These are phyloP conservation scores for Micractinium sp. DNA, from an alignment of 139 green algal species.

Conservation along the genomic window DNA sequence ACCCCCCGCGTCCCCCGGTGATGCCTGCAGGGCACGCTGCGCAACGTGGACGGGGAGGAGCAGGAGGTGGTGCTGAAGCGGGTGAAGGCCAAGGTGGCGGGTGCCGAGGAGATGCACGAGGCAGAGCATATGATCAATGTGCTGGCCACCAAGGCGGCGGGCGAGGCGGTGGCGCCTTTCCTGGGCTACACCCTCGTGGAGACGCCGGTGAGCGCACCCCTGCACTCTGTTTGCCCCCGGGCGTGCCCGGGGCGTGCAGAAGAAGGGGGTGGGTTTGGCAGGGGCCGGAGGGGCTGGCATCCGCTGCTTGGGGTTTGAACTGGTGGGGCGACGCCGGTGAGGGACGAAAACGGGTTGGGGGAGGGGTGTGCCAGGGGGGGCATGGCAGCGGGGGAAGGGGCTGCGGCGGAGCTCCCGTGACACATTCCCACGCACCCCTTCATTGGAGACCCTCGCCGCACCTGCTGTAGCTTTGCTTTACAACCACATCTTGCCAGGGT, in stretches of 20 bases:
- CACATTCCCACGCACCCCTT: neutral
- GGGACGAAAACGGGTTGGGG: too few species aligned
- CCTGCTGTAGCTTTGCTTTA: neutral
- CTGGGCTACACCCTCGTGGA: constrained; percentile 78
- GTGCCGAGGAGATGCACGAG: constrained; percentile 73
- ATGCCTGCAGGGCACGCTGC: constrained; percentile 48
- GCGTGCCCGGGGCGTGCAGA: too few species aligned
- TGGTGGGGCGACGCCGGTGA: too few species aligned
- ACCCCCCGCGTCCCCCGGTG: too few species aligned
- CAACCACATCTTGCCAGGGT: too few species aligned
- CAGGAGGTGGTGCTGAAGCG: constrained; percentile 78
- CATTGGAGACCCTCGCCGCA: neutral
- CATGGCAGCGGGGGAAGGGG: too few species aligned
- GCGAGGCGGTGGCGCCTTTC: constrained; percentile 74
- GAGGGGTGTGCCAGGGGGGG: too few species aligned
- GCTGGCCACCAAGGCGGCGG: constrained; percentile 68
- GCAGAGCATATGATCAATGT: constrained; percentile 85
- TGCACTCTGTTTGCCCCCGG: too few species aligned
- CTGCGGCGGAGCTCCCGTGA: too few species aligned
- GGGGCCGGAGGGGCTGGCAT: neutral
- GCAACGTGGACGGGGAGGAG: constrained; percentile 1
- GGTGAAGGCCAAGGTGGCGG: constrained; percentile 73
- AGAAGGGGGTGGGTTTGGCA: neutral
- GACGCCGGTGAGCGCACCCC: constrained; percentile 28
- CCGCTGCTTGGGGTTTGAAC: too few species aligned